Evolutionary conservation across 768 basidiomycete species (phyloP), one percentile per base, ranked within the genome.

Genomic region (Rhizopogon vesiculosus): DNA sequence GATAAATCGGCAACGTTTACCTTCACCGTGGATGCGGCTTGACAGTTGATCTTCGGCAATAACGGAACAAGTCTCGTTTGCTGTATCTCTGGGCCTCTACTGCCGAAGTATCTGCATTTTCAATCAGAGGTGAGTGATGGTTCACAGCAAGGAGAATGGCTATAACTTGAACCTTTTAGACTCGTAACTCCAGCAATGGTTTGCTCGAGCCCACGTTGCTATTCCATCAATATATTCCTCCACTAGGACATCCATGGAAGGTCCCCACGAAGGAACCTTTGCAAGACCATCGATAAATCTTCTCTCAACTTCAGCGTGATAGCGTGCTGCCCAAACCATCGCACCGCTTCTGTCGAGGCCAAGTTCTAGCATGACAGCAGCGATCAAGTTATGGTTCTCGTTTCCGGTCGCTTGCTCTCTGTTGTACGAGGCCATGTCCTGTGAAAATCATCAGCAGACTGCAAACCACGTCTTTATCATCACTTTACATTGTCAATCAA

Each of bases 371-470:
- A 75, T 75, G 35, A 69, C 59, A 12, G 70, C 60, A 3, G 69
- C 71, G 12, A 76, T 54, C 22, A 69, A 51, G 57, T 76, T 76
- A 55, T 73, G 69, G n/a, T 56, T 56, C 8, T 70, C 68, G 35
- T 71, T 64, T 8, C 72, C 73, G 1, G 59, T 54, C 12, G 68
- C 68, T 55, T 71, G 67, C 55, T 75, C 74, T 15, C 64, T 56
- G 53, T 67, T 72, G 58, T 69, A 73, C 1, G 74, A 75, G 42
- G 59, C 67, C 15, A 75, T 53, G 43, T 76, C 74, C 74, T 71
- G 45, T 16, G 13, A 19, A 31, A 22, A 5, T 18, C 9, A 43
- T 9, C 25, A 29, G 15, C 9, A 13, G 35, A 29, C 40, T 43
- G 35, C 9, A 10, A 12, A 35, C 35, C 35, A 35, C 12, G 12